A percentile compares a stretch with the other conserved stretches of the same genome.
Conservation (phyloP, 768 basidiomycete species). For the Termitomyces sp. region DNA sequence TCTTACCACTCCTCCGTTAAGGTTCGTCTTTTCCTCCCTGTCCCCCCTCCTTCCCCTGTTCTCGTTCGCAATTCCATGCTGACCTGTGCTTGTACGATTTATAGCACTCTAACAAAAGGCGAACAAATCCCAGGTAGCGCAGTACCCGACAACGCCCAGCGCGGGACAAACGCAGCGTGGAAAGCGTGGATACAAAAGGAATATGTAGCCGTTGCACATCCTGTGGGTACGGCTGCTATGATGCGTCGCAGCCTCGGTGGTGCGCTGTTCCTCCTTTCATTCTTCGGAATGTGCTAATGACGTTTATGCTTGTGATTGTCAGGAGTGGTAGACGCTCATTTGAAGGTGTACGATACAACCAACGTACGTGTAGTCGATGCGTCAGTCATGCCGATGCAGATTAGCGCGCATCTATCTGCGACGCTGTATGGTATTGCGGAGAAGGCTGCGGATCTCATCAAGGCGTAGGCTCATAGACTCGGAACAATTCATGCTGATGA, state of each 20-base stretch:
- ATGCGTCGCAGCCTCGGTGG: neutral
- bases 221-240: constrained; percentile 33
- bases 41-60: too few relatives aligned
- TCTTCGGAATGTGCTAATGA: neutral
- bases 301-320: constrained; percentile 12
- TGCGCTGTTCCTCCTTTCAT: neutral
- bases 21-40: neutral
- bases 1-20: neutral
- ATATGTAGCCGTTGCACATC: constrained; percentile 45
- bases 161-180: constrained; percentile 46
- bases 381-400: constrained; percentile 43
- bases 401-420: constrained; percentile 43
- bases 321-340: constrained; percentile 45
- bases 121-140: constrained; percentile 40
- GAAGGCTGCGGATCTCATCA: constrained; percentile 51
- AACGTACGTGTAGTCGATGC: constrained; percentile 54
- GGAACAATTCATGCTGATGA: neutral
- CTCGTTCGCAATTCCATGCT: neutral
- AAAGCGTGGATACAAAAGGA: constrained; percentile 39
- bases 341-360: constrained; percentile 42
- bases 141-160: constrained; percentile 39
- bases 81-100: too few relatives aligned
- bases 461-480: constrained; percentile 27
- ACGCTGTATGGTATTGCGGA: constrained; percentile 55
- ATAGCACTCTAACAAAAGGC: constrained; percentile 1